A percentile compares a stretch with the other conserved stretches of the same genome.
Conservation (phyloP, 2,329 filamentous ascomycete genomes). For the Byssoonygena ceratinophila region DNA sequence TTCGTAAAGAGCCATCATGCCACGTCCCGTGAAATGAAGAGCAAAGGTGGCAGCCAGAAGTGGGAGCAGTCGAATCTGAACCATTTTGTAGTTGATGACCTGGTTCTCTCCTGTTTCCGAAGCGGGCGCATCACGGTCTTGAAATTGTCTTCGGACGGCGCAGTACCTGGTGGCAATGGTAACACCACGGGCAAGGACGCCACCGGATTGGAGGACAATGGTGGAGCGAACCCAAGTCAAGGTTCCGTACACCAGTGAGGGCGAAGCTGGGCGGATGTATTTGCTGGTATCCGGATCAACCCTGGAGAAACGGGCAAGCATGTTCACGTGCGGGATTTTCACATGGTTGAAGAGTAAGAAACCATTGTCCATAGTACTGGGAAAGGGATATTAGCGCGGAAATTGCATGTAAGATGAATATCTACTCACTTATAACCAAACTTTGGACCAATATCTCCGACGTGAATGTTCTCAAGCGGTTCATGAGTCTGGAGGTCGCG, state of each 20-base stretch:
- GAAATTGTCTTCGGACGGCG: slow-evolving; percentile 65
- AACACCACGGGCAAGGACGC: slow-evolving; percentile 61
- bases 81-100: slow-evolving; percentile 72
- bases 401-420: background rate
- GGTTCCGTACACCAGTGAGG: slow-evolving; percentile 62
- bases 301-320: slow-evolving; percentile 60
- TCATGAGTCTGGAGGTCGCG: slow-evolving; percentile 59
- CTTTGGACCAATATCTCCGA: slow-evolving; percentile 73
- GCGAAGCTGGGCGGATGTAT: slow-evolving; percentile 56
- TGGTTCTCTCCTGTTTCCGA: slow-evolving; percentile 55
- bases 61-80: slow-evolving; percentile 62
- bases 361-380: slow-evolving; percentile 65
- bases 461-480: slow-evolving; percentile 57
- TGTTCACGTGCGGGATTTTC: slow-evolving; percentile 63
- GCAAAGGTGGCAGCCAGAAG: slow-evolving; percentile 64
- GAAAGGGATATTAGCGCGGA: background rate
- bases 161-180: slow-evolving; percentile 68
- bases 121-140: slow-evolving; percentile 57
- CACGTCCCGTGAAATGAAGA: slow-evolving; percentile 66
- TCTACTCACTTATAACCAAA: slow-evolving; percentile 55
- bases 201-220: slow-evolving; percentile 63
- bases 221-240: slow-evolving; percentile 64
- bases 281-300: slow-evolving; percentile 58
- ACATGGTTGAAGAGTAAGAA: slow-evolving; percentile 67
- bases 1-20: slow-evolving; percentile 64